phyloP scores from a whole-genome alignment of 495 filamentous ascomycete genomes.

The Aspergillus coremiiformis region DNA sequence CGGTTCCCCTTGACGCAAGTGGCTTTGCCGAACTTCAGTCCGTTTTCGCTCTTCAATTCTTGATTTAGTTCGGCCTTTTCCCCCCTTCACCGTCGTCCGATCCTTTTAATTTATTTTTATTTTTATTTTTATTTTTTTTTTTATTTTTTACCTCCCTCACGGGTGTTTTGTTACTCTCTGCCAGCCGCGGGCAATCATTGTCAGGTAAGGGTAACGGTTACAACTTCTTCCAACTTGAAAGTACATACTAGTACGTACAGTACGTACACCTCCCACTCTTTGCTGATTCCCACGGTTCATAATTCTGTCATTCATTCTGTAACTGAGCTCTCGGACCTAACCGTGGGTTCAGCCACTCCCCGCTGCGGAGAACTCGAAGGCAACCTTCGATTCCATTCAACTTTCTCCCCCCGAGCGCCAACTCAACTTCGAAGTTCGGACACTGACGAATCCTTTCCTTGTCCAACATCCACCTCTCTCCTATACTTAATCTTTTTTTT shows the following conservation, averaged over 20 bases:
- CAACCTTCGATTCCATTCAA: constrained; percentile 13
- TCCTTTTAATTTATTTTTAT: no score
- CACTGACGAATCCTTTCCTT: constrained; percentile 1
- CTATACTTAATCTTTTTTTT: no score
- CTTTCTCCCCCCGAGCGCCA: constrained; percentile 6
- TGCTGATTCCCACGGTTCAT: no score
- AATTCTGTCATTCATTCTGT: background rate
- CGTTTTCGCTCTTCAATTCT: background rate
- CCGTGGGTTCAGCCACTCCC: constrained; percentile 14
- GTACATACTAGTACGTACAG: no score
- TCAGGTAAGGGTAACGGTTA: constrained; percentile 1
- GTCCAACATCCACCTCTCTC: background rate
- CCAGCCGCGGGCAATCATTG: background rate
- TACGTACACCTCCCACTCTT: no score
- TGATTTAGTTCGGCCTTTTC: constrained; percentile 2
- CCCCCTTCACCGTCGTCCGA: background rate
- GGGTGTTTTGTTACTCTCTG: background rate
- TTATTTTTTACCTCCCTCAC: background rate
- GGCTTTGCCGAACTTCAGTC: constrained; percentile 17
- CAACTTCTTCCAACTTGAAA: background rate
- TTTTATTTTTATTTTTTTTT: no score
- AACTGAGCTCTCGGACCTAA: constrained; percentile 1
- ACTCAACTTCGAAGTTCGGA: constrained; percentile 6
- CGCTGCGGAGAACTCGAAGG: constrained; percentile 18
- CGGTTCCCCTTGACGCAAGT: constrained; percentile 26